Evolutionary conservation across 257 asterid genomes (phyloP), one percentile per base, ranked within the genome.

Genomic region (Solanum megistacrolobum): DNA sequence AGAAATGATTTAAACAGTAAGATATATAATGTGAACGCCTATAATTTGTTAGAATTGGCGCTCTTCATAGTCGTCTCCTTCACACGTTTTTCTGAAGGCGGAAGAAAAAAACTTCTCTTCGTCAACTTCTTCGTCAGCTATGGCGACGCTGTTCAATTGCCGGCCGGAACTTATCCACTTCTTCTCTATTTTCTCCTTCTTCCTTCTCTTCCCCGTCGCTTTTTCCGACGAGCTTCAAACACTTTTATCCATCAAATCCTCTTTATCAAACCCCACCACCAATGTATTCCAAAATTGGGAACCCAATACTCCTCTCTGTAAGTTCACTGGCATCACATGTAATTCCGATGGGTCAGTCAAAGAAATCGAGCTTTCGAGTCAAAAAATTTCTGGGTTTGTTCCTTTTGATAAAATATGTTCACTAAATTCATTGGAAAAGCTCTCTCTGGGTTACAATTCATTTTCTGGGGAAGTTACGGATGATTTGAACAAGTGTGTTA

Each of bases 231-330:
- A 97, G 25, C 94, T 92, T 36, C 91, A 93, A 79, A 75, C 93
- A 21, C 97, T 96, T 14, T 46, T 95, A 7, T 83, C 93, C 72
- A 87, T 97, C 78, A 95, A 96, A 91, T 25, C 92, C 6, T 82
- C 95, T 87, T 92, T 97, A 88, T 88, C 79, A 34, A 87, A 87
- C 65, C 81, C 94, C 71, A 68, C 79, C 88, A 79, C 94, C 25
- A 62, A 58, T 4, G 79, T 93, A 4, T 94, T 97, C 90, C 92
- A 93, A 87, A 89, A 98, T 34, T 97, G 99, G 99, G 86, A 89
- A 13, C 7, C 87, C 8, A 84, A 60, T 2, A 81, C 84, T 68
- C 86, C 91, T 6, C 2, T 65, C 0, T 94, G 98, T 90, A 89
- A 58, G 13, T 96, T 95, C 79, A 2, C 91, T 4, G 97, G 98